A percentile compares a stretch with the other conserved stretches of the same genome.
These are phyloP conservation scores for Madurella mycetomatis DNA, from an alignment of 2,329 filamentous ascomycete genomes.

Conservation along the genomic window DNA sequence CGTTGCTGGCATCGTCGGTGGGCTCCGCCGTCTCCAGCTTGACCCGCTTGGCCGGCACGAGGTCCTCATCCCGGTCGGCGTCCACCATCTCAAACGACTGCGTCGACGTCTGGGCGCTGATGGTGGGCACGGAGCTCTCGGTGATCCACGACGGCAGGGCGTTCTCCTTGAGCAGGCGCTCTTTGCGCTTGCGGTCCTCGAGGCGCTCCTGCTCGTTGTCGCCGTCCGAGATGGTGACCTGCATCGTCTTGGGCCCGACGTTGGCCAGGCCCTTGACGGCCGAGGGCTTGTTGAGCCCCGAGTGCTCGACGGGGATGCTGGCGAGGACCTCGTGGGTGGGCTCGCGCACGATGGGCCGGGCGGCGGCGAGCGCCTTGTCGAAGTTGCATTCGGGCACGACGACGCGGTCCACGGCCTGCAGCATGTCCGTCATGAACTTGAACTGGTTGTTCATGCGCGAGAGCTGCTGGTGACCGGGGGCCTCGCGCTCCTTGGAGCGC, in stretches of 20 bases:
- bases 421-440: conserved; percentile 69
- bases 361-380: conserved; percentile 60
- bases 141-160: conserved; percentile 68
- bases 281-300: conserved; percentile 52
- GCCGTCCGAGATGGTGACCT: conserved; percentile 63
- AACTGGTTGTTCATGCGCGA: conserved; percentile 74
- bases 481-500: conserved; percentile 61
- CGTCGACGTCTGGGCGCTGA: conserved; percentile 38
- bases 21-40: conserved; percentile 46
- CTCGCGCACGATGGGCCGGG: conserved; percentile 62
- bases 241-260: conserved; percentile 63
- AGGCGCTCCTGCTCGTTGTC: conserved; percentile 63
- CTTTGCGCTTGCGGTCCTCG: conserved; percentile 56
- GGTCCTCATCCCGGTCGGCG: conserved; percentile 42
- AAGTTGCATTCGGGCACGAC: conserved; percentile 71
- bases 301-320: conserved; percentile 52
- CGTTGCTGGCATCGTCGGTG: conserved; percentile 16
- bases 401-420: conserved; percentile 72
- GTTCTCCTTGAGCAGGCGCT: conserved; percentile 63
- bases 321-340: conserved; percentile 61
- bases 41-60: conserved; percentile 53
- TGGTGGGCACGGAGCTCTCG: conserved; percentile 53
- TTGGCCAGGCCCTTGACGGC: conserved; percentile 66
- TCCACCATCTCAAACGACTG: conserved; percentile 35
- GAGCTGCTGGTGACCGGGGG: conserved; percentile 67